Evolutionary conservation across 495 filamentous ascomycete species (phyloP), one percentile per base, ranked within the genome.

Genomic region (Apodospora peruviana): DNA sequence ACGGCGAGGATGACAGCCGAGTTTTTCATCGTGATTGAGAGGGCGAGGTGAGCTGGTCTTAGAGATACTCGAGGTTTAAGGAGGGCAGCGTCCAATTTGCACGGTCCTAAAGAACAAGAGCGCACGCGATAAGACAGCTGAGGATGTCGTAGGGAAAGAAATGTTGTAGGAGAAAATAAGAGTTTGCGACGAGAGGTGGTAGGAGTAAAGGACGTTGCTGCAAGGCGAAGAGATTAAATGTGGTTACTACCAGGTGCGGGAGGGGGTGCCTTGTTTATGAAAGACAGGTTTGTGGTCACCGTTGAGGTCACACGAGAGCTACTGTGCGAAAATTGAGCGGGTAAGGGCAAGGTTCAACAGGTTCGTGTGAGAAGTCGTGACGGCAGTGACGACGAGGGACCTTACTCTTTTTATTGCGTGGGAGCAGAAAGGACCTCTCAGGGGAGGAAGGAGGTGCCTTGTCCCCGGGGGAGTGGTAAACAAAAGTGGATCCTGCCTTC

Each of bases 21-120:
- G 54, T 43, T 27, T 69, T 71, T 72, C 71, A 74, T 74, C 32
- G 39, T 47, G 50, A 18, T 37, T 17, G 23, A 37, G 47, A 35
- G 24, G 40, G 24, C n/a, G 20, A 4, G 32, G 41, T 19, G 24
- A 2, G 14, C 23, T 11, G 36, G 10, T 14, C 18, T 5, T 44
- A 40, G 19, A 24, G 44, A 45, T 40, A 46, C 39, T n/a, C 32
- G 11, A 25, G 35, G 50, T 38, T 22, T 14, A 48, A 48, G 17
- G 37, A 34, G 32, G 25, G 8, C 11, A 24, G 21, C 5, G 19
- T 23, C 21, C 27, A 20, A 20, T 23, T 38, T 38, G 36, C 36
- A 42, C 19, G 40, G 40, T 42, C 40, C 40, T 24, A 42, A 17
- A 22, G 21, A 21, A 10, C 37, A 23, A 39, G 20, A 23, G 16